Evolutionary conservation across 1,284 basidiomycete genomes (phyloP), one percentile per base, ranked within the genome.

Genomic region (Trametes pubescens): DNA sequence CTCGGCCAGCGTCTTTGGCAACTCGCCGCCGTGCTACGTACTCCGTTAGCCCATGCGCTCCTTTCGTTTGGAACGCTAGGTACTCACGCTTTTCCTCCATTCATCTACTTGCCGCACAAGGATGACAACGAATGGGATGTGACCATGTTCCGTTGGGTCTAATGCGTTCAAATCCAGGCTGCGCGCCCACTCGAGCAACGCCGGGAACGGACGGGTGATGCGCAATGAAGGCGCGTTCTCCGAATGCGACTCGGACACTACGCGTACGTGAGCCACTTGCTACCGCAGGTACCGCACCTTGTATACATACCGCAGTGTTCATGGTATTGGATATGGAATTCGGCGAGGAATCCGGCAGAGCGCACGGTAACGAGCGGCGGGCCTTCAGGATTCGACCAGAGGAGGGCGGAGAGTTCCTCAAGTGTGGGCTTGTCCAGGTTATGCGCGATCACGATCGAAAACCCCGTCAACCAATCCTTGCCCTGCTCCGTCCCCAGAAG

Each of bases 171-270:
- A 84, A 70, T 96, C 88, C 52, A 96, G 80, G 0, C 83, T 81
- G n/a, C 84, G 77, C 0, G 93, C 88, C 75, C 93, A 89, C 60
- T 90, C 82, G 60, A 90, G 82, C 5, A 98, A 84, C 0, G 87
- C 85, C 0, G 93, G 90, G 82, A 98, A 99, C 0, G 97, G 93
- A 59, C 89, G 86, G 77, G 96, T 93, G 65, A 99, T 89, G 40
- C 96, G 88, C 0, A 99, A 83, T 9, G 95, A 95, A 18, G 94
- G 90, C 0, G 87, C 78, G 0, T 84, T 89, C 62, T 68, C 71
- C 0, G 70, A 72, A 65, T 74, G 73, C 9, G 69, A 68, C 57
- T 72, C 67, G 35, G 72, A 73, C 14, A 76, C 75, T 76, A 53
- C 8, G 13, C 7, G 10, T 55, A 57, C 14, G 35, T 61, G 32